These are phyloP conservation scores for Leishmania aethiopica DNA, from an alignment of 208 protist species.

Conservation along the genomic window DNA sequence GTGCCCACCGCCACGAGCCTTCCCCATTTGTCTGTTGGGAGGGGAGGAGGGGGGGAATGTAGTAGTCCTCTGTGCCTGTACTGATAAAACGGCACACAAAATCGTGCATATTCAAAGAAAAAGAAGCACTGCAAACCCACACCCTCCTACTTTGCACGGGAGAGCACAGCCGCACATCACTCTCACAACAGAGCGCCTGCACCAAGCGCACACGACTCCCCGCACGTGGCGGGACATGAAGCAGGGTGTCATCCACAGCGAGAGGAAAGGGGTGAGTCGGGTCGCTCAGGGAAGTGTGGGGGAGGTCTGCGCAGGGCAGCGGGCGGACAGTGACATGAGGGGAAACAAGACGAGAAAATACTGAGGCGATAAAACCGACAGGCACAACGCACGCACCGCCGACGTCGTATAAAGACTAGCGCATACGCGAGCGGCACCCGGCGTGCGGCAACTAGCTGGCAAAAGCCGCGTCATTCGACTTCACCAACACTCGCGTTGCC, in stretches of 20 bases:
- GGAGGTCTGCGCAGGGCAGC: neutral
- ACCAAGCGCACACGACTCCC: neutral
- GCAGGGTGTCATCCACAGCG: neutral
- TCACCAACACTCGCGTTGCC: neutral
- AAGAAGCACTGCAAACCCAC: neutral
- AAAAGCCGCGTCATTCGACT: neutral
- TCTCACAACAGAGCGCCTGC: neutral
- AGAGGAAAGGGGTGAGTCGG: neutral
- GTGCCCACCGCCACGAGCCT: neutral
- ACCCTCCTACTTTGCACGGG: neutral
- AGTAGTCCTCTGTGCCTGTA: neutral
- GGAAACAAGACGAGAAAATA: neutral
- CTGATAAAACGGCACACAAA: neutral
- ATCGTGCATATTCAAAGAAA: neutral
- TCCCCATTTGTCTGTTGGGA: neutral
- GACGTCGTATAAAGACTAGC: neutral
- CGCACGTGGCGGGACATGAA: neutral
- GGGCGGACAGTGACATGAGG: neutral
- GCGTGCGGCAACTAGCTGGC: neutral
- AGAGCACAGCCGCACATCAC: neutral
- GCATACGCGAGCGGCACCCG: neutral
- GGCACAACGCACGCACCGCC: neutral
- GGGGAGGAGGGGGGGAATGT: no score
- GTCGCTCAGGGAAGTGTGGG: neutral
- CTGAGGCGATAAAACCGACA: neutral